These are phyloP conservation scores for Peribolospora kevripleyi DNA, from an alignment of 768 basidiomycete species.

Conservation along the genomic window DNA sequence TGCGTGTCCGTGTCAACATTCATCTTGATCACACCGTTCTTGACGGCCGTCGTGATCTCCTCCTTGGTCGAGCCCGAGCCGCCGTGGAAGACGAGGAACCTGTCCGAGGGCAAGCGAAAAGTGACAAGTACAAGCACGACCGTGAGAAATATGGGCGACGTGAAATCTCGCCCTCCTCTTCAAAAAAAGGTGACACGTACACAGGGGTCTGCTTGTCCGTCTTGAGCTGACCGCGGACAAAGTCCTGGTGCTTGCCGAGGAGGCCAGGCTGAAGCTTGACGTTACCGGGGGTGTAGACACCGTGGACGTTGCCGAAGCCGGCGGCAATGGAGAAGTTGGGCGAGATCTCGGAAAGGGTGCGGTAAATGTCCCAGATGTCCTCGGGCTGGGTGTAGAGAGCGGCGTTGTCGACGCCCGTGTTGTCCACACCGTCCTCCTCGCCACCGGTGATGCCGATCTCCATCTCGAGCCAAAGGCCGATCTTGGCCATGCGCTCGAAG, in stretches of 20 bases:
- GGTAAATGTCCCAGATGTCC: constrained; percentile 78
- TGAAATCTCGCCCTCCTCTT: neutral
- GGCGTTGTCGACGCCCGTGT: constrained; percentile 80
- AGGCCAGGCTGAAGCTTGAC: constrained; percentile 79
- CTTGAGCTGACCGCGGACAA: constrained; percentile 41
- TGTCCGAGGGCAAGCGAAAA: constrained; percentile 14
- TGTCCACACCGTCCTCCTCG: constrained; percentile 98
- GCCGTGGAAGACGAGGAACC: constrained; percentile 99
- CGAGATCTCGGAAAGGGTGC: constrained; percentile 53
- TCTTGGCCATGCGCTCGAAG: constrained; percentile 77
- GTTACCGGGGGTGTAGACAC: constrained; percentile 98
- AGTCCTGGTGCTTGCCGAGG: constrained; percentile 68
- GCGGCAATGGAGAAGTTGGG: constrained; percentile 96
- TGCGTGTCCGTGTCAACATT: constrained; percentile 64
- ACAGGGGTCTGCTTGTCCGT: constrained; percentile 47
- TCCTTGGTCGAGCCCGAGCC: constrained; percentile 92
- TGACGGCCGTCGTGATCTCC: constrained; percentile 78
- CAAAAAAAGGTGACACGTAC: constrained; percentile 27
- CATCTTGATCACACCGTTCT: constrained; percentile 93
- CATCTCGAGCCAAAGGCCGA: constrained; percentile 98
- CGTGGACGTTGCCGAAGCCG: constrained; percentile 95
- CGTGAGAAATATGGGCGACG: neutral
- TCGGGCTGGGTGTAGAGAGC: constrained; percentile 91
- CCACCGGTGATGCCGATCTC: constrained; percentile 99
- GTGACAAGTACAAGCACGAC: neutral